phyloP scores from a whole-genome alignment of 2,329 filamentous ascomycete genomes.

The Cordyceps fumosorosea region DNA sequence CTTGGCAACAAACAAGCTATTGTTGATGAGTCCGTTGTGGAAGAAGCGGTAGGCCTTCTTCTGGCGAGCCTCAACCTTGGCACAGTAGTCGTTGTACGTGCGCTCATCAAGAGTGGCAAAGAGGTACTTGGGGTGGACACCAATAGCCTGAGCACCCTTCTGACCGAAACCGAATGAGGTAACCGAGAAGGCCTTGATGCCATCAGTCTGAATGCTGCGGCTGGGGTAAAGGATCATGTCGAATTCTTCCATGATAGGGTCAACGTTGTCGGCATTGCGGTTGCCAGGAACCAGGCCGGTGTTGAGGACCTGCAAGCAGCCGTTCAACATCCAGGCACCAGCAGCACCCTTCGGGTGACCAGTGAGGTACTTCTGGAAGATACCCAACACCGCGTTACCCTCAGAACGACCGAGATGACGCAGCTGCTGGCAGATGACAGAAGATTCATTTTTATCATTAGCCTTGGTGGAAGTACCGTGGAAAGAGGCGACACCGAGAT shows the following conservation, averaged over 20 bases:
- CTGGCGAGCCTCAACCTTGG: constrained; percentile 85
- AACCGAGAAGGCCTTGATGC: constrained; percentile 96
- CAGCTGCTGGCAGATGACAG: constrained; percentile 93
- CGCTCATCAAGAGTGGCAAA: constrained; percentile 88
- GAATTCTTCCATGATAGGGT: constrained; percentile 93
- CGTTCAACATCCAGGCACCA: constrained; percentile 99
- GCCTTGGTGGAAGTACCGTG: constrained; percentile 97
- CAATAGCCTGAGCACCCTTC: constrained; percentile 95
- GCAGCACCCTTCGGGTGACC: constrained; percentile 99
- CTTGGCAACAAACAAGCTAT: constrained; percentile 96
- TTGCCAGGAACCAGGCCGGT: constrained; percentile 91
- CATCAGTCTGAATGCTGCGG: constrained; percentile 92
- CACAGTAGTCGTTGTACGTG: constrained; percentile 74
- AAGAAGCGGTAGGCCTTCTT: constrained; percentile 99
- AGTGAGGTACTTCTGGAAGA: constrained; percentile 99
- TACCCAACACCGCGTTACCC: constrained; percentile 91
- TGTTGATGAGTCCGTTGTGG: constrained; percentile 97
- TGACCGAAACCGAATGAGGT: constrained; percentile 99
- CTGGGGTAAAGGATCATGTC: constrained; percentile 97
- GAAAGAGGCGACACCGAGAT: constrained; percentile 93
- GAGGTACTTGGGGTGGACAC: constrained; percentile 93
- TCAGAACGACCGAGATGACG: constrained; percentile 90
- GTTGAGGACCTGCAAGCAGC: constrained; percentile 91
- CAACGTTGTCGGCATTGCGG: constrained; percentile 95
- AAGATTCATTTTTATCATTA: constrained; percentile 99